Percentiles rank a stretch among this genome's conserved stretches.
Conservation (phyloP, 495 filamentous ascomycete genomes). For the Lasiosphaeris hirsuta region DNA sequence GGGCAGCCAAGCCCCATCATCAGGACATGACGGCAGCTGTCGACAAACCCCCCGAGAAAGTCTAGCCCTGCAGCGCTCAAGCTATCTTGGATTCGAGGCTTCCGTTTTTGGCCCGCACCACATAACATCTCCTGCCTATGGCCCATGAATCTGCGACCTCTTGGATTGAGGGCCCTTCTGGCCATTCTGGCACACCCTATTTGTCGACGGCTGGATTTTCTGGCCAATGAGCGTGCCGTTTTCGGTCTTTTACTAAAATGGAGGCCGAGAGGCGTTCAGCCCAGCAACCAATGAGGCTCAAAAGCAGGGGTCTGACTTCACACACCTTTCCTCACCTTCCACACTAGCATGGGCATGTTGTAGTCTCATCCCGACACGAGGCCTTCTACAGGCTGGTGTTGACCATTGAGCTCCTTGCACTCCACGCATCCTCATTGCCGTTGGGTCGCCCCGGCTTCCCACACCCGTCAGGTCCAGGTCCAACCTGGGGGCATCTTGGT, state of each 20-base stretch:
- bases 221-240: constrained; percentile 24
- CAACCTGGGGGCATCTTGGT: constrained; percentile 17
- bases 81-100: constrained; percentile 3
- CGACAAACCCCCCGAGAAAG: constrained; percentile 5
- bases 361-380: constrained; percentile 22
- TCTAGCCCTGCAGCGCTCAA: constrained; percentile 1
- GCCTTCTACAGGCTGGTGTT: constrained; percentile 26
- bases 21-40: neutral
- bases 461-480: constrained; percentile 16
- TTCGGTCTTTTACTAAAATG: constrained; percentile 27
- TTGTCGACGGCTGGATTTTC: constrained; percentile 15
- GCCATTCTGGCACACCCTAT: constrained; percentile 21
- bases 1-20: neutral
- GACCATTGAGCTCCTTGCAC: constrained; percentile 13
- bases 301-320: constrained; percentile 34
- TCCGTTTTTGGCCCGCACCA: constrained; percentile 7
- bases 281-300: constrained; percentile 34
- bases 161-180: constrained; percentile 9
- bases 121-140: constrained; percentile 5
- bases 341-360: constrained; percentile 29
- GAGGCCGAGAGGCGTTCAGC: constrained; percentile 29
- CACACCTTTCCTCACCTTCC: constrained; percentile 35
- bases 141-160: constrained; percentile 15
- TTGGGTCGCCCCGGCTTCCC: constrained; percentile 12
- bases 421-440: constrained; percentile 24